phyloP scores from a whole-genome alignment of 2,329 filamentous ascomycete species.

The Lithohypha guttulata region DNA sequence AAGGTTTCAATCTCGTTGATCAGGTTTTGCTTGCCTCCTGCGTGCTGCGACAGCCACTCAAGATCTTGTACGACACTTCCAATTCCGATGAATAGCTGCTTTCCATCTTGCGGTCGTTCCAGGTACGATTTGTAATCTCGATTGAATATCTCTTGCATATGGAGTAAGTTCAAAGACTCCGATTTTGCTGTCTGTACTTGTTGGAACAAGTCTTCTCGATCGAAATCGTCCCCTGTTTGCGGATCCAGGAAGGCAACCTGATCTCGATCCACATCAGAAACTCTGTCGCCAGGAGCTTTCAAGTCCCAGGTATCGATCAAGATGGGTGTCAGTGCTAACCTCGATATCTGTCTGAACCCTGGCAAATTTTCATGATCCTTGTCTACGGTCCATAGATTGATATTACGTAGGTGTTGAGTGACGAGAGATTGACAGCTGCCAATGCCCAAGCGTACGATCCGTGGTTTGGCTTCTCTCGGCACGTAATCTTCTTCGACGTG shows the following conservation, averaged over 20 bases:
- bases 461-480: conserved; percentile 35
- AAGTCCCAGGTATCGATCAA: conserved; percentile 37
- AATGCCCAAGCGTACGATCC: conserved; percentile 41
- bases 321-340: conserved; percentile 33
- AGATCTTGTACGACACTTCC: conserved; percentile 49
- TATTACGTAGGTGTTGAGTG: conserved; percentile 40
- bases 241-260: conserved; percentile 41
- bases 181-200: conserved; percentile 44
- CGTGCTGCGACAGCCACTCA: conserved; percentile 43
- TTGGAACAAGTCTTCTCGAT: conserved; percentile 40
- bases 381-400: conserved; percentile 31
- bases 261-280: conserved; percentile 39
- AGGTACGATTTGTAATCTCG: conserved; percentile 52
- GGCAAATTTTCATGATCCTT: conserved; percentile 21
- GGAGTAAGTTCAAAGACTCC: conserved; percentile 42
- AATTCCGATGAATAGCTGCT: conserved; percentile 42
- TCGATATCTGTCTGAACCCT: conserved; percentile 32
- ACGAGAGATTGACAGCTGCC: conserved; percentile 52
- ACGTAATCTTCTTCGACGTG: conserved; percentile 49
- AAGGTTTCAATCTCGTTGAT: conserved; percentile 33
- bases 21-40: conserved; percentile 23
- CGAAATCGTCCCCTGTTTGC: conserved; percentile 27
- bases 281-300: conserved; percentile 32
- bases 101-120: conserved; percentile 20
- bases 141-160: conserved; percentile 44